A percentile compares a stretch with the other conserved stretches of the same genome.
phyloP scores from a whole-genome alignment of 768 basidiomycete genomes.

The Leccinum fibrillosum region DNA sequence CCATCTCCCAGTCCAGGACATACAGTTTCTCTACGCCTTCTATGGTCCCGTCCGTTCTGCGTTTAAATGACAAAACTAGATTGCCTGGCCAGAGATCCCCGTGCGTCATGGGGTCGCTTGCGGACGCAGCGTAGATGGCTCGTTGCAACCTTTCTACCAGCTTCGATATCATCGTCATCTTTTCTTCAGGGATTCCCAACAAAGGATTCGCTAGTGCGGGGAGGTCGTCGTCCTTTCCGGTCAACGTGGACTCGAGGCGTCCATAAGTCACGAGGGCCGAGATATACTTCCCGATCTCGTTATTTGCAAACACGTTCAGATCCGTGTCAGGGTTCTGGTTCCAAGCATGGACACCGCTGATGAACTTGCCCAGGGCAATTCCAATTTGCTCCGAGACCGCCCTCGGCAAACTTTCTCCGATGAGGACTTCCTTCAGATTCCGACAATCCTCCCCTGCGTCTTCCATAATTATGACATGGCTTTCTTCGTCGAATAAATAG shows the following conservation, averaged over 20 bases:
- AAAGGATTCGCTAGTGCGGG: conserved; percentile 41
- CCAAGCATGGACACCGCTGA: conserved; percentile 51
- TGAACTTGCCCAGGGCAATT: conserved; percentile 49
- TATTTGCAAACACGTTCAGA: conserved; percentile 37
- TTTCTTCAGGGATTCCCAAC: conserved; percentile 35
- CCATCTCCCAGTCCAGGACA: conserved; percentile 66
- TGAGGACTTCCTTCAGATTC: conserved; percentile 41
- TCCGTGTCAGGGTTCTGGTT: conserved; percentile 31
- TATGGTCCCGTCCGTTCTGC: conserved; percentile 21
- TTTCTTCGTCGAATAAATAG: conserved; percentile 46
- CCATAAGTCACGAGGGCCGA: conserved; percentile 44
- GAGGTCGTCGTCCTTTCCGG: conserved; percentile 23
- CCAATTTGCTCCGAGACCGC: conserved; percentile 45
- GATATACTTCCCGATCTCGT: conserved; percentile 39
- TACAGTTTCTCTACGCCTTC: conserved; percentile 38
- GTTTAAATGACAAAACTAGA: conserved; percentile 43
- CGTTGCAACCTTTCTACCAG: conserved; percentile 30
- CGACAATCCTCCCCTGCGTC: conserved; percentile 44
- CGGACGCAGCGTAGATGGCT: conserved; percentile 29
- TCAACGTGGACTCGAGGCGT: conserved; percentile 39
- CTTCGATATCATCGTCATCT: conserved; percentile 34
- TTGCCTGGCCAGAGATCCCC: conserved; percentile 80
- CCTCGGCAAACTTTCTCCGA: conserved; percentile 31
- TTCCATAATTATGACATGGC: conserved; percentile 58
- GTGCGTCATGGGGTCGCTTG: conserved; percentile 31